Percentiles rank a stretch among this genome's conserved stretches.
Evolutionary conservation across 768 basidiomycete genomes (phyloP).

Genomic region (Auricularia cornea): DNA sequence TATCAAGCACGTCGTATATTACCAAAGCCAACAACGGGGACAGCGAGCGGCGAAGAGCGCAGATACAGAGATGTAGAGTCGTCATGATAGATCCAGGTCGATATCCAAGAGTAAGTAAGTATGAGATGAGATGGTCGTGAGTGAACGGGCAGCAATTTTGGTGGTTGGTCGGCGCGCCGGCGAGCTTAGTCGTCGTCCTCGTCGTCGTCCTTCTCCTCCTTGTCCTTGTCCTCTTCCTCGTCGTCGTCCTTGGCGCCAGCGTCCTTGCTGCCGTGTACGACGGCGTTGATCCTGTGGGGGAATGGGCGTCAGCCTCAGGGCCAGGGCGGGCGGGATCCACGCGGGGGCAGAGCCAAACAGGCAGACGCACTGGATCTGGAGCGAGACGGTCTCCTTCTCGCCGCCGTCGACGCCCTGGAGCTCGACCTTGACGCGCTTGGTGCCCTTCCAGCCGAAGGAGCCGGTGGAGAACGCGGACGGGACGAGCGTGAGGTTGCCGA

Average conservation of each 20-base stretch:
- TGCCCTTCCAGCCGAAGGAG: conserved; percentile 81
- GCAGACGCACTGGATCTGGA: conserved; percentile 65
- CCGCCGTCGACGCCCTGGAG: conserved; percentile 38
- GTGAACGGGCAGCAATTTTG: too few species aligned
- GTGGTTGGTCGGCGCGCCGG: too few species aligned
- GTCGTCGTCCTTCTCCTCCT: conserved; percentile 3
- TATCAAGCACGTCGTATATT: too few species aligned
- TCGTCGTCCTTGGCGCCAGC: conserved; percentile 17
- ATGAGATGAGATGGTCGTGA: too few species aligned
- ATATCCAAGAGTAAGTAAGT: too few species aligned
- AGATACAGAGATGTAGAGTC: too few species aligned
- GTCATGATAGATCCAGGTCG: too few species aligned
- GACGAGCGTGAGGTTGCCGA: conserved; percentile 46
- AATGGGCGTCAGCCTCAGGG: too few species aligned
- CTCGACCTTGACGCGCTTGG: conserved; percentile 57
- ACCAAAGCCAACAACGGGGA: too few species aligned
- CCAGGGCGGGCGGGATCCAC: too few species aligned
- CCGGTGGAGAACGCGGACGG: conserved; percentile 62
- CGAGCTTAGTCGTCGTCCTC: not conserved
- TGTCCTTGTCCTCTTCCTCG: conserved; percentile 1
- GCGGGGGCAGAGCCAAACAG: conserved; percentile 1
- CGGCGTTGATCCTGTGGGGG: conserved; percentile 57
- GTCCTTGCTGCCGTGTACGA: conserved; percentile 62
- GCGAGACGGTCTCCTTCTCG: conserved; percentile 58
- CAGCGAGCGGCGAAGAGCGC: too few species aligned